phyloP scores from a whole-genome alignment of 2,329 filamentous ascomycete species.

The Alternaria tenuissima region DNA sequence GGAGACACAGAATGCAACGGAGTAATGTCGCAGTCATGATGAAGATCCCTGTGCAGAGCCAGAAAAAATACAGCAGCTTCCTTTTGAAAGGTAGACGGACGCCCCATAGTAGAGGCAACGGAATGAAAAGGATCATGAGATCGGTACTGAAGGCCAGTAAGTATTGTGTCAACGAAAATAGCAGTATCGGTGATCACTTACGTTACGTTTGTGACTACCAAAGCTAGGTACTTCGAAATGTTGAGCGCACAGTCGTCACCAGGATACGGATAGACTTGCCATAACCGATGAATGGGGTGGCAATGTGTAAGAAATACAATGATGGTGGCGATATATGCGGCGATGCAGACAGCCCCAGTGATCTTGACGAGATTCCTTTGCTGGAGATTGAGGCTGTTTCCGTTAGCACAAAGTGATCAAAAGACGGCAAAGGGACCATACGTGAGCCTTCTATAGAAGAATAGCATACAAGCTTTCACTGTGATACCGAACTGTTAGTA shows the following conservation, averaged over 20 bases:
- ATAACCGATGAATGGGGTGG: slow-evolving; percentile 15
- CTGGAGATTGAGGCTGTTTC: slow-evolving; percentile 11
- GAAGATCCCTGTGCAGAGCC: slow-evolving; percentile 9
- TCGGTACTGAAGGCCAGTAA: slow-evolving; percentile 1
- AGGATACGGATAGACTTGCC: slow-evolving; percentile 21
- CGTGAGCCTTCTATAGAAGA: slow-evolving; percentile 20
- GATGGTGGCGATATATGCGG: slow-evolving; percentile 13
- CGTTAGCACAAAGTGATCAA: not conserved
- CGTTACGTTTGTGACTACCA: slow-evolving; percentile 16
- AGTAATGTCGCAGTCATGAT: slow-evolving; percentile 7
- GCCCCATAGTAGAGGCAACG: slow-evolving; percentile 5
- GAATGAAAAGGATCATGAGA: slow-evolving; percentile 11
- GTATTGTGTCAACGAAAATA: not conserved
- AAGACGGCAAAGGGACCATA: slow-evolving; percentile 1
- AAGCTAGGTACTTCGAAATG: slow-evolving; percentile 18
- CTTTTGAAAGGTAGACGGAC: slow-evolving; percentile 1
- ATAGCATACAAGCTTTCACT: slow-evolving; percentile 24
- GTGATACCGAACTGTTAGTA: not conserved
- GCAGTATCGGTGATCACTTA: not conserved
- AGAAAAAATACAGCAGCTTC: slow-evolving; percentile 1
- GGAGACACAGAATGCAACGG: slow-evolving; percentile 9
- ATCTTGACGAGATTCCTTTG: slow-evolving; percentile 13
- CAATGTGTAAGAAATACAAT: slow-evolving; percentile 16
- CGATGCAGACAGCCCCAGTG: slow-evolving; percentile 12
- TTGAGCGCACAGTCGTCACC: slow-evolving; percentile 18